Evolutionary conservation across 495 filamentous ascomycete genomes (phyloP).

Genomic region (Xylaria longipes): DNA sequence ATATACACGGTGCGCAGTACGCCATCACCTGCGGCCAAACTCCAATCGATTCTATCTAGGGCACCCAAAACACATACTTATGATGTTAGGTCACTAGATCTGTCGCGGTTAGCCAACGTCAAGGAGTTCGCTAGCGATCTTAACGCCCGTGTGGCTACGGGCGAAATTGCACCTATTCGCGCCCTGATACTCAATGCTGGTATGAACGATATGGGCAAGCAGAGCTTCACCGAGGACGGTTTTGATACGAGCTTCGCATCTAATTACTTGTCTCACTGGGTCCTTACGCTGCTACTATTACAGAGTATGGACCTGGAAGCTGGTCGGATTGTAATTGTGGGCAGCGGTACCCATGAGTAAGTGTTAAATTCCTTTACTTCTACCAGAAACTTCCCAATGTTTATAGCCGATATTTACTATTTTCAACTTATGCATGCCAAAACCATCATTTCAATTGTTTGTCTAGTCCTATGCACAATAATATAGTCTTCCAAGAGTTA

Average conservation of each 20-base stretch:
- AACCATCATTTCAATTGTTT: background rate
- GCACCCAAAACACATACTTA: conserved; percentile 17
- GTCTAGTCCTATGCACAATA: no score
- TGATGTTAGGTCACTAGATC: conserved; percentile 21
- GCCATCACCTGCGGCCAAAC: conserved; percentile 24
- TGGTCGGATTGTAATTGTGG: conserved; percentile 49
- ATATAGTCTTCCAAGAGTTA: no score
- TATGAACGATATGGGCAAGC: conserved; percentile 33
- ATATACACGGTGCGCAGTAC: conserved; percentile 45
- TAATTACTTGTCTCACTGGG: conserved; percentile 51
- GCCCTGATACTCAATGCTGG: conserved; percentile 52
- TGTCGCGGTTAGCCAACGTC: conserved; percentile 24
- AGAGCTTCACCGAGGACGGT: conserved; percentile 40
- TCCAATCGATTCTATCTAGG: conserved; percentile 35
- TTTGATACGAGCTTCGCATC: conserved; percentile 47
- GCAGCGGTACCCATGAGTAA: conserved; percentile 46
- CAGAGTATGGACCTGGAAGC: conserved; percentile 44
- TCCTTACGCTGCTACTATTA: conserved; percentile 47
- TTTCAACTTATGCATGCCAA: background rate
- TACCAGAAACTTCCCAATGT: no score
- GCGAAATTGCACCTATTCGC: conserved; percentile 46
- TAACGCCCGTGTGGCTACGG: conserved; percentile 35
- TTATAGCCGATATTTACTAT: no score
- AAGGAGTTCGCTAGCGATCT: conserved; percentile 18
- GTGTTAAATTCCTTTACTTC: no score